A percentile compares a stretch with the other conserved stretches of the same genome.
These are phyloP conservation scores for Aspergillus sp. DNA, from an alignment of 2,329 filamentous ascomycete genomes.

Conservation along the genomic window DNA sequence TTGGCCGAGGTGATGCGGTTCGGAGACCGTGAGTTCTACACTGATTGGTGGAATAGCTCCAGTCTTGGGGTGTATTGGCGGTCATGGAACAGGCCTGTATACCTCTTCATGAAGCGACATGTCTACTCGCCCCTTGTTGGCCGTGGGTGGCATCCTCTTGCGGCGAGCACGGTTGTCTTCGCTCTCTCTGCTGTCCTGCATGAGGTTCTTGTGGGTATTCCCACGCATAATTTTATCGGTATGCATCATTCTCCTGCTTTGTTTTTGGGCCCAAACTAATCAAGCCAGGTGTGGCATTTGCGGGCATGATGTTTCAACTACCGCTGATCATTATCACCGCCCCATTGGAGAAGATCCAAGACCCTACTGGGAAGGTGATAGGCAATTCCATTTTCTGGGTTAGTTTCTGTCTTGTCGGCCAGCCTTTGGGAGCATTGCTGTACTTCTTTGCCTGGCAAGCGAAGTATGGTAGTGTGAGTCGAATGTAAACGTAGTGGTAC, in stretches of 20 bases:
- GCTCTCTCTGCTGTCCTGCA: slow-evolving; percentile 85
- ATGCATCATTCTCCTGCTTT: slow-evolving; percentile 29
- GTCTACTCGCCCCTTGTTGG: slow-evolving; percentile 87
- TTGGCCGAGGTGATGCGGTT: slow-evolving; percentile 88
- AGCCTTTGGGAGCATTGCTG: slow-evolving; percentile 85
- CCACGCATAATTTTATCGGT: slow-evolving; percentile 92
- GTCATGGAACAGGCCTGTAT: slow-evolving; percentile 96
- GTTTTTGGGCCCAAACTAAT: slow-evolving; percentile 13
- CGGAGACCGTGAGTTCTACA: slow-evolving; percentile 91
- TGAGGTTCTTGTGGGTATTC: slow-evolving; percentile 88
- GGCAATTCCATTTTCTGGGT: slow-evolving; percentile 97
- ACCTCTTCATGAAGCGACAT: slow-evolving; percentile 93
- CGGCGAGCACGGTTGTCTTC: slow-evolving; percentile 81
- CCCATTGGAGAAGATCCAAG: slow-evolving; percentile 75
- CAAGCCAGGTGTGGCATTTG: slow-evolving; percentile 75
- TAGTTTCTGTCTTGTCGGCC: slow-evolving; percentile 91
- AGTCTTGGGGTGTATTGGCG: slow-evolving; percentile 89
- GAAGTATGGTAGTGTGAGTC: slow-evolving; percentile 83
- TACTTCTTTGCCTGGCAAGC: slow-evolving; percentile 99
- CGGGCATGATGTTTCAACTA: slow-evolving; percentile 91
- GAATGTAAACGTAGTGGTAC: slow-evolving; percentile 22
- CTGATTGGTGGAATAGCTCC: slow-evolving; percentile 96
- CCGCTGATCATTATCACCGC: slow-evolving; percentile 82
- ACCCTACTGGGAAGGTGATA: slow-evolving; percentile 72
- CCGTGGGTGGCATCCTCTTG: slow-evolving; percentile 71